phyloP scores from a whole-genome alignment of 2,329 filamentous ascomycete species.

The Talaromyces islandicus region DNA sequence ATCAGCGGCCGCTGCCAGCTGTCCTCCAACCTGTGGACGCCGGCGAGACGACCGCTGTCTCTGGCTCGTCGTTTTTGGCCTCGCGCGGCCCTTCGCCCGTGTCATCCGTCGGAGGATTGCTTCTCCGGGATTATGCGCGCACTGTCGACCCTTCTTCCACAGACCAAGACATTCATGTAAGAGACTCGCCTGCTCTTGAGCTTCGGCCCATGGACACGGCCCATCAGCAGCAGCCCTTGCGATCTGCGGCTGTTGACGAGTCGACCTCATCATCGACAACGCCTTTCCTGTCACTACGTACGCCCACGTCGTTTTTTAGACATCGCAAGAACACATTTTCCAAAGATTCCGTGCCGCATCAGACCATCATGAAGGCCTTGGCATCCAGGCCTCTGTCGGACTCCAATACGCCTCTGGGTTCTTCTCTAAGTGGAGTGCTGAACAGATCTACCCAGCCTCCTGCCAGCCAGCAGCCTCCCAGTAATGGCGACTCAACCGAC shows the following conservation, averaged over 20 bases:
- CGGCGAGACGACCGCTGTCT: background rate
- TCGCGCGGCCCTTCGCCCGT: slow-evolving; percentile 16
- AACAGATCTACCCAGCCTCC: slow-evolving; percentile 18
- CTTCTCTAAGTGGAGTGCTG: slow-evolving; percentile 58
- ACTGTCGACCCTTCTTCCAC: slow-evolving; percentile 39
- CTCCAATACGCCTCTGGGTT: slow-evolving; percentile 49
- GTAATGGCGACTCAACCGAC: slow-evolving; percentile 12
- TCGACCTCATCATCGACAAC: slow-evolving; percentile 16
- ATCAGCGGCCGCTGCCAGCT: background rate
- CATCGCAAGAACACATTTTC: slow-evolving; percentile 51
- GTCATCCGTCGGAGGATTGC: slow-evolving; percentile 29
- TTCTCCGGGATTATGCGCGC: slow-evolving; percentile 39
- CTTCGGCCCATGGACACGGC: slow-evolving; percentile 15
- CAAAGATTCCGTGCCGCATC: slow-evolving; percentile 64
- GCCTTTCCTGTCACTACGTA: slow-evolving; percentile 27
- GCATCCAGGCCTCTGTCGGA: slow-evolving; percentile 56
- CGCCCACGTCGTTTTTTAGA: slow-evolving; percentile 26
- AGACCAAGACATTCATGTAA: slow-evolving; percentile 25
- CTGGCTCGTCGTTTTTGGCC: background rate
- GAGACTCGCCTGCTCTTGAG: slow-evolving; percentile 12
- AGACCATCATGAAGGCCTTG: slow-evolving; percentile 77
- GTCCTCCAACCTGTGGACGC: slow-evolving; percentile 1
- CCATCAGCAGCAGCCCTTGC: slow-evolving; percentile 7
- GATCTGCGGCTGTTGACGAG: slow-evolving; percentile 21
- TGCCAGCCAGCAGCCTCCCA: background rate